Base-by-base conservation (phyloP, 2,329 filamentous ascomycete genomes). In the Lasiodiplodia gonubiensis region DNA sequence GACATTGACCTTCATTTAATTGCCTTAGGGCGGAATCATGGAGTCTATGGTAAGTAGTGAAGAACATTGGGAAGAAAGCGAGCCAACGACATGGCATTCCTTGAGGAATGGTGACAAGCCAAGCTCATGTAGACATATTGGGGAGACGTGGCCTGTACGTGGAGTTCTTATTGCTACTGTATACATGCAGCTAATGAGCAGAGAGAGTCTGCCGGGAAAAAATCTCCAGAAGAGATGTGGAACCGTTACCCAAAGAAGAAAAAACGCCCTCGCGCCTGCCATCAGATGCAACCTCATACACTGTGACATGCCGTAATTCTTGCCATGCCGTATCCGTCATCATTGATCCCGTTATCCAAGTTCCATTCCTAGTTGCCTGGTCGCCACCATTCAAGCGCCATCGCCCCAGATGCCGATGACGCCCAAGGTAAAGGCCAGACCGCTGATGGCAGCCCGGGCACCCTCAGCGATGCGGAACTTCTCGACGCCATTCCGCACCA, bases 321-420 rank as follows among this genome's bases (percentile, higher is more conserved):
- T 25, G 10, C 21, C 8, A 11, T 63, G 18, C 51, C 59, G 30
- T 51, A n/a, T 37, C 27, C 12, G 6, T 63, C 12, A 11, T 63
- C 59, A 30, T 63, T 23, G 30, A 61, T 23, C 48, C 46, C 59
- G n/a, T 51, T 46, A 21, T 46, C n/a, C 27, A 37, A 49, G n/a
- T 33, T 23, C 37, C 54, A 33, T 49, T 49, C 25, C 39, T 2
- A 18, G 30, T 30, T 11, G 18, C 18, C 25, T 8, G 21, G 18
- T 18, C 25, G 30, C 3, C 30, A 18, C 11, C 21, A 1, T 55
- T 67, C 70, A 76, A 51, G 75, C 74, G 16, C 77, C 81, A 72
- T 85, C 83, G 1, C 83, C 83, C 83, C 83, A 85, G 49, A 85
- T 74, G 0, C 83, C 83, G 42, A 84, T 76, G 18, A 84, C 76